Evolutionary conservation across 1,284 basidiomycete genomes (phyloP), one percentile per base, ranked within the genome.

Genomic region (Microbotryum intermedium): DNA sequence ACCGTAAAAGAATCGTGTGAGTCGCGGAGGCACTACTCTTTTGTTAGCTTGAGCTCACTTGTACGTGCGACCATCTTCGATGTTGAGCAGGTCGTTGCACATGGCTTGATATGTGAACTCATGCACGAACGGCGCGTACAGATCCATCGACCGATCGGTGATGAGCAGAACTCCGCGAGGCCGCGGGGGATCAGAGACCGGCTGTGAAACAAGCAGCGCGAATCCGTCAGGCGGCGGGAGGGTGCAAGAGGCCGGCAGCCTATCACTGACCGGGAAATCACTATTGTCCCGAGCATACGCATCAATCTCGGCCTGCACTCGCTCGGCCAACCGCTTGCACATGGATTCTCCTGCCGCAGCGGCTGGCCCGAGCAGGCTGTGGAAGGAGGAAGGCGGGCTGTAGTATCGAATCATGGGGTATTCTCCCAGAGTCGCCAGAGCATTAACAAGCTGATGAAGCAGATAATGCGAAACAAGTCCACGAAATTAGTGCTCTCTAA

Each of bases 71-170:
- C 92, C 94, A 65, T 92, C 84, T 60, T 89, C 82, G 60, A 98
- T 89, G 21, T 86, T 84, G 2, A 99, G 80, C 30, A 98, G 76
- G 74, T 98, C 95, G 70, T 94, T 92, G 54, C 85, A 87, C 95
- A 99, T 99, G 1, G 95, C 94, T 75, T 98, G 95, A 74, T 98
- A 99, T 45, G 92, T 97, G 73, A 99, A 98, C 72, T 98, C 95
- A 74, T 99, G 95, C 49, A 97, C 74, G 65, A 97, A 82, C 0
- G 95, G 94, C 1, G 90, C 87, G 20, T 87, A 74, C 63, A 86
- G 84, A 75, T 99, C 95, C 87, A 99, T 92, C 3, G 91, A 83
- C 20, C 95, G 84, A 75, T 99, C 95, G 2, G 93, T 94, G 66
- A 99, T 87, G 70, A 98, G 83, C 42, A 98, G 77, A 16, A 90